Evolutionary conservation across 2,329 filamentous ascomycete genomes (phyloP).

Genomic region (Parastagonospora avenae): DNA sequence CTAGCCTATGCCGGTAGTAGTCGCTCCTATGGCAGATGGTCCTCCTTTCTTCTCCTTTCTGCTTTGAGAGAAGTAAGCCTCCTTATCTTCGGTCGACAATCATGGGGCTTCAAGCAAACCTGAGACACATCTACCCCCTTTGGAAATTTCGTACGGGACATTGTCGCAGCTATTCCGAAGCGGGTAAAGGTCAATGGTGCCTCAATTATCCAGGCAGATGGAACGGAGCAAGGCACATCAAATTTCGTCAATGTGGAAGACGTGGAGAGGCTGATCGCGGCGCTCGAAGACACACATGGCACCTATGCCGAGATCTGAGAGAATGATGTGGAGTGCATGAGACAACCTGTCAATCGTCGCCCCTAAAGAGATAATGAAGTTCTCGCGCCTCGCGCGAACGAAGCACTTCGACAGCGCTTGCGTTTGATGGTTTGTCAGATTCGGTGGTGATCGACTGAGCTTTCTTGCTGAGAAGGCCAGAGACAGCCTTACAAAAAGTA

Average conservation of each 20-base stretch:
- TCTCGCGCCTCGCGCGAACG: no score
- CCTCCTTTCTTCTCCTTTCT: background rate
- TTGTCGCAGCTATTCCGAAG: background rate
- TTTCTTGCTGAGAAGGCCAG: no score
- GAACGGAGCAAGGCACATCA: background rate
- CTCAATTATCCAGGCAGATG: background rate
- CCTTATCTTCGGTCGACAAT: background rate
- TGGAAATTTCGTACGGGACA: background rate
- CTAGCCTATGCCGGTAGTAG: background rate
- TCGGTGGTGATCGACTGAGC: no score
- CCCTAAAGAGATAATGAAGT: background rate
- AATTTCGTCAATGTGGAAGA: background rate
- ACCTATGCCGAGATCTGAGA: background rate
- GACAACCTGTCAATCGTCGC: background rate
- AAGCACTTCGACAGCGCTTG: no score
- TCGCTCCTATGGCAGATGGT: background rate
- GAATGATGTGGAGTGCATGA: background rate
- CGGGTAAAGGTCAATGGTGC: background rate
- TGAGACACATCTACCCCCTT: background rate
- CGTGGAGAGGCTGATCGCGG: background rate
- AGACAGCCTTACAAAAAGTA: no score
- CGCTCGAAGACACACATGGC: background rate
- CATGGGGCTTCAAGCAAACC: background rate
- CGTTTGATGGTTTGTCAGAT: no score
- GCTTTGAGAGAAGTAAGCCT: background rate